Percentiles rank a stretch among this genome's conserved stretches.
Evolutionary conservation across 495 filamentous ascomycete species (phyloP).

Genomic region (Penicillium bialowiezense): DNA sequence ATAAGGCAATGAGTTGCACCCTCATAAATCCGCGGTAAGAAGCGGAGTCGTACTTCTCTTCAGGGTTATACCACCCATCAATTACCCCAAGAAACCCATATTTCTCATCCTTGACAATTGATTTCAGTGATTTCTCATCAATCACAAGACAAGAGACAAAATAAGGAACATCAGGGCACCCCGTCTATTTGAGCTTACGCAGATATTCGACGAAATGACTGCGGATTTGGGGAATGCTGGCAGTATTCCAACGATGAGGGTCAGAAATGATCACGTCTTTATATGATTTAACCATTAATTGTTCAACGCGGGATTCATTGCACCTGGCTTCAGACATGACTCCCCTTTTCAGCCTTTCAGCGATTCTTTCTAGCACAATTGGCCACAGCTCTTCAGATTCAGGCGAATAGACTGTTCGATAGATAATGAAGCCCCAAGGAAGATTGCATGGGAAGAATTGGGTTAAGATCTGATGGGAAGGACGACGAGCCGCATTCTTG

Average conservation of each 20-base stretch:
- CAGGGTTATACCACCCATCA: slow-evolving; percentile 4
- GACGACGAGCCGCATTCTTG: neutral
- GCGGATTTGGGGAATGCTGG: slow-evolving; percentile 1
- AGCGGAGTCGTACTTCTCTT: neutral
- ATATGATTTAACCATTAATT: slow-evolving; percentile 1
- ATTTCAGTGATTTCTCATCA: neutral
- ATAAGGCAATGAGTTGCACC: neutral
- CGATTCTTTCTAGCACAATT: neutral
- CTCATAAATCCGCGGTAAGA: slow-evolving; percentile 4
- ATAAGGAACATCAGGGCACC: neutral
- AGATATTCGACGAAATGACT: slow-evolving; percentile 3
- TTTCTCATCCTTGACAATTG: neutral
- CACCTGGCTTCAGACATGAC: neutral
- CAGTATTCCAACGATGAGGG: neutral
- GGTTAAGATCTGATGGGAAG: neutral
- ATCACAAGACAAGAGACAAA: neutral
- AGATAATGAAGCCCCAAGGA: neutral
- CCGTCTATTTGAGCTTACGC: neutral
- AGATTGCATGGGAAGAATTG: neutral
- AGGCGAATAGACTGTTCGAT: neutral
- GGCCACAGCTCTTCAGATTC: neutral
- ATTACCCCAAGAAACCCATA: neutral
- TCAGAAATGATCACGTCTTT: slow-evolving; percentile 8
- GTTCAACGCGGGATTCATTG: neutral
- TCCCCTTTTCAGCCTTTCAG: too few relatives aligned